phyloP scores from a whole-genome alignment of 2,329 filamentous ascomycete species.

The Fonsecaea multimorphosa region DNA sequence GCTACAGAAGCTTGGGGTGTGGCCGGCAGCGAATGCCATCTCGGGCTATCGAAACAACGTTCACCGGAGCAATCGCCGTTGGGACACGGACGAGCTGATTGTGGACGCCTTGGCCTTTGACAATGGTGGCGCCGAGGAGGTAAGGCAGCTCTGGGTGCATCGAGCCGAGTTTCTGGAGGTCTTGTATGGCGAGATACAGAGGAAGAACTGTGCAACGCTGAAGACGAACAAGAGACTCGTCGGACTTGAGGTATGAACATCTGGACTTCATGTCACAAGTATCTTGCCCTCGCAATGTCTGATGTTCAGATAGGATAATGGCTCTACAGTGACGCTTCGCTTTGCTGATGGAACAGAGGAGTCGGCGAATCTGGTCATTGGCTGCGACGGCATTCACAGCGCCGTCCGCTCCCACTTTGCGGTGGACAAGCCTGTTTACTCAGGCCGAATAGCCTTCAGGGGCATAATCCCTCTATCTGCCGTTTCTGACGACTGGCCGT shows the following conservation, averaged over 20 bases:
- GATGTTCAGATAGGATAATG: not conserved
- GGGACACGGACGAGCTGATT: conserved; percentile 21
- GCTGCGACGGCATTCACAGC: conserved; percentile 18
- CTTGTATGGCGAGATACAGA: conserved; percentile 7
- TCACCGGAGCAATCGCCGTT: conserved; percentile 18
- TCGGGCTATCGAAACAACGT: conserved; percentile 14
- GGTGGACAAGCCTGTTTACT: conserved; percentile 18
- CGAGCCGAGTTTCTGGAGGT: conserved; percentile 19
- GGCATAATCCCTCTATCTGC: conserved; percentile 15
- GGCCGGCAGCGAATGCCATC: conserved; percentile 8
- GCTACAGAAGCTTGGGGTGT: conserved; percentile 16
- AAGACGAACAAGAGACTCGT: conserved; percentile 9
- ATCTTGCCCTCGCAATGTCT: not conserved
- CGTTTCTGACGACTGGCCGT: conserved; percentile 10
- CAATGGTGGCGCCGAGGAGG: conserved; percentile 11
- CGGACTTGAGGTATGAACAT: conserved; percentile 7
- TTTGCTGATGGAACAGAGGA: conserved; percentile 14
- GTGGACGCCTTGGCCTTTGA: conserved; percentile 12
- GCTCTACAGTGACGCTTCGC: conserved; percentile 7
- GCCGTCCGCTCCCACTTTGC: conserved; percentile 16
- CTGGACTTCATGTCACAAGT: not conserved
- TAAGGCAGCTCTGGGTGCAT: conserved; percentile 18
- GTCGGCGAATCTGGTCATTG: conserved; percentile 17
- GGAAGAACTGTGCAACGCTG: conserved; percentile 6
- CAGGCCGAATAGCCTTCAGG: conserved; percentile 11